A percentile compares a stretch with the other conserved stretches of the same genome.
Conservation (phyloP, 306 rosid genomes). For the Malus fusca region DNA sequence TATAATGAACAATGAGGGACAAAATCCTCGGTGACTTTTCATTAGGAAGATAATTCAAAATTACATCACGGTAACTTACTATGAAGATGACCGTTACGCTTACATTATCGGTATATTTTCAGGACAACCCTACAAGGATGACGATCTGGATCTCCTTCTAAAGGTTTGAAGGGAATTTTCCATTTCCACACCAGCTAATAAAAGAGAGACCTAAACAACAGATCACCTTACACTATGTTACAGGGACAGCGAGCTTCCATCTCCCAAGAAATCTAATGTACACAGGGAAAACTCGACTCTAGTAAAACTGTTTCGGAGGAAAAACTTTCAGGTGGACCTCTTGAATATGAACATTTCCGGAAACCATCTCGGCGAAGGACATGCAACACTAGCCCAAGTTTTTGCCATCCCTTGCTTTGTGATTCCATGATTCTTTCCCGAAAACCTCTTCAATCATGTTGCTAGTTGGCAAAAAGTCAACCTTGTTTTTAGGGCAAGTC, state of each 20-base stretch:
- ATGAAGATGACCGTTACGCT: background rate
- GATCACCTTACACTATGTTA: slow-evolving; percentile 50
- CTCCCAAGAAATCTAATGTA: slow-evolving; percentile 34
- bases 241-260: slow-evolving; percentile 30
- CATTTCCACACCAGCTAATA: slow-evolving; percentile 17
- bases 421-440: slow-evolving; percentile 44
- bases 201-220: slow-evolving; percentile 22
- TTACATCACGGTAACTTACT: slow-evolving; percentile 14
- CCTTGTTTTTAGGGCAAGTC: slow-evolving; percentile 43
- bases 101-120: background rate
- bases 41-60: slow-evolving; percentile 15
- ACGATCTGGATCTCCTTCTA: slow-evolving; percentile 16
- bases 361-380: slow-evolving; percentile 7
- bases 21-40: background rate
- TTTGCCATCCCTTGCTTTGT: slow-evolving; percentile 51
- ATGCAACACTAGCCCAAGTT: slow-evolving; percentile 37
- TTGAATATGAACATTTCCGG: slow-evolving; percentile 20
- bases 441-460: slow-evolving; percentile 85
- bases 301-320: slow-evolving; percentile 18
- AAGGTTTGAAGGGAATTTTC: slow-evolving; percentile 28
- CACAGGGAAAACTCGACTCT: slow-evolving; percentile 30
- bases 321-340: slow-evolving; percentile 22
- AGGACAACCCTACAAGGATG: slow-evolving; percentile 18
- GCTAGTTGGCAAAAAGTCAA: slow-evolving; percentile 76
- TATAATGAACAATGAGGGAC: background rate